Evolutionary conservation across 257 asterid genomes (phyloP).

Genomic region (Coffea eugenioides): DNA sequence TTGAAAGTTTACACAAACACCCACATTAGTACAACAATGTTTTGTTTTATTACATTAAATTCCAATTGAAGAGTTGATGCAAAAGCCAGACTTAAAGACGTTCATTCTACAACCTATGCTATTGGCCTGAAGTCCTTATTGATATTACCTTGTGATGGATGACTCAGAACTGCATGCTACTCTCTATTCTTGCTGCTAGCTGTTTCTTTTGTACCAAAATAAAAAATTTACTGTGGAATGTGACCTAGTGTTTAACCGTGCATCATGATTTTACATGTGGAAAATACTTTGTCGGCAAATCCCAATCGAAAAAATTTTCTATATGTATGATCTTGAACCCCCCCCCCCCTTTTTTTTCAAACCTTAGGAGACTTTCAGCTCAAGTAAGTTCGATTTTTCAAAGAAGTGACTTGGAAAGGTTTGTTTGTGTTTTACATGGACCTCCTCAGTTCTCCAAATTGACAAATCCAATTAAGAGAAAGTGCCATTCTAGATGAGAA

Average conservation of each 20-base stretch:
- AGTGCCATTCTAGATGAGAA: neutral
- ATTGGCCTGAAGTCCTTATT: neutral
- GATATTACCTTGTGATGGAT: neutral
- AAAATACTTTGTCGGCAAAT: neutral
- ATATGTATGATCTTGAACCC: neutral
- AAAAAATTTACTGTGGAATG: too few relatives aligned
- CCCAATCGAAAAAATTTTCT: neutral
- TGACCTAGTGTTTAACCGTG: neutral
- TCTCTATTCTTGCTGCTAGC: neutral
- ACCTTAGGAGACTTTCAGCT: neutral
- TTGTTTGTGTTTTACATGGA: neutral
- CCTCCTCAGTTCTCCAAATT: neutral
- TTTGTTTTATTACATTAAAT: neutral
- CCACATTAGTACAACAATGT: neutral
- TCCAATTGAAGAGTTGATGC: neutral
- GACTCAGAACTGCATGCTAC: neutral
- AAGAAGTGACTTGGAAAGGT: neutral
- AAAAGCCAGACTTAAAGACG: neutral
- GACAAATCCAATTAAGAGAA: slow-evolving; percentile 8
- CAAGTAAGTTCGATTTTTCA: neutral
- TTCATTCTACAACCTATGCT: neutral
- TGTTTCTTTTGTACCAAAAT: neutral
- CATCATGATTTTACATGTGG: neutral
- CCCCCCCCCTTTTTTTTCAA: neutral
- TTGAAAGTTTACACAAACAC: neutral